phyloP scores from a whole-genome alignment of 1,284 basidiomycete species.

The Agroathelia rolfsii region DNA sequence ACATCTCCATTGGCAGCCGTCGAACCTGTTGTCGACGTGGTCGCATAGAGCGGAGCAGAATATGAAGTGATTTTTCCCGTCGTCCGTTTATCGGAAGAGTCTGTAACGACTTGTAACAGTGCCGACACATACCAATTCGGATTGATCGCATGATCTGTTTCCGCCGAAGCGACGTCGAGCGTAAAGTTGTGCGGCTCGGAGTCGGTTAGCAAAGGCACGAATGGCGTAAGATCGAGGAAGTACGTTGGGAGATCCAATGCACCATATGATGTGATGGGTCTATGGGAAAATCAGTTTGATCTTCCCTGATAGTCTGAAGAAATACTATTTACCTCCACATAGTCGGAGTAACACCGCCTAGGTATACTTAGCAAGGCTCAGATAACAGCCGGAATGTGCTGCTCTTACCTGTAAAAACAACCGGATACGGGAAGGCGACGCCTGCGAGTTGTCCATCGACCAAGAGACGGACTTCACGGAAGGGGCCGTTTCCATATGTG shows the following conservation, averaged over 20 bases:
- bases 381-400: too few relatives aligned
- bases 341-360: slow-evolving; percentile 62
- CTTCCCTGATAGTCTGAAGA: background rate
- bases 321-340: slow-evolving; percentile 51
- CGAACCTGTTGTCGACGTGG: slow-evolving; percentile 36
- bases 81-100: slow-evolving; percentile 50
- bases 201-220: slow-evolving; percentile 63
- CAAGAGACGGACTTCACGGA: slow-evolving; percentile 71
- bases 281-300: slow-evolving; percentile 15
- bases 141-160: slow-evolving; percentile 52
- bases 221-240: slow-evolving; percentile 71
- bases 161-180: slow-evolving; percentile 65
- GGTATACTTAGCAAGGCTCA: too few relatives aligned
- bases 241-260: slow-evolving; percentile 74
- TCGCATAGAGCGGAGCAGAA: slow-evolving; percentile 45
- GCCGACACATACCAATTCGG: slow-evolving; percentile 75
- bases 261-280: slow-evolving; percentile 72
- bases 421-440: slow-evolving; percentile 66
- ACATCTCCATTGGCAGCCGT: slow-evolving; percentile 30
- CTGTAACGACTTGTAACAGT: slow-evolving; percentile 57
- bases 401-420: slow-evolving; percentile 80
- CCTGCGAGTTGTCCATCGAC: slow-evolving; percentile 70
- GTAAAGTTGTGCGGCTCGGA: slow-evolving; percentile 57
- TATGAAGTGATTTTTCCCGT: slow-evolving; percentile 58
- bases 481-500: slow-evolving; percentile 55